Evolutionary conservation across 176 grass and related monocot species (phyloP), one percentile per base, ranked within the genome.

Genomic region (Guadua angustifolia): DNA sequence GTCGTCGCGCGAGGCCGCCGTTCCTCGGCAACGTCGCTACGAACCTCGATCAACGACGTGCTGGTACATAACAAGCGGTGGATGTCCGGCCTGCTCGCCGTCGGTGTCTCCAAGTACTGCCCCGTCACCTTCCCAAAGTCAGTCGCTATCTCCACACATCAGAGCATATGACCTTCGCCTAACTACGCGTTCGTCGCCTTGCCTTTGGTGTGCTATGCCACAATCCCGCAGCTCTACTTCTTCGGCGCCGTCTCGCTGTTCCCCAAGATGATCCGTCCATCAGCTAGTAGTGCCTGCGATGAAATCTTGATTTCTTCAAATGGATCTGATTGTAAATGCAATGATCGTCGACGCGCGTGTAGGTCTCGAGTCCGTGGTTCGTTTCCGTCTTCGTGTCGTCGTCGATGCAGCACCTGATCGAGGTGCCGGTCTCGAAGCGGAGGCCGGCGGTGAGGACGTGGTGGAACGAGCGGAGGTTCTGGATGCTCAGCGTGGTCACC

Each of bases 51-150:
- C 44, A 89, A 86, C 45, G 91, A 93, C 55, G 85, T 80, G 15
- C 79, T 97, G 13, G 85, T 90, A 42, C 94, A 97, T 71, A 85
- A 84, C 62, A 93, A 87, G 89, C 86, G 89, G 51, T 97, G 89
- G 94, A 72, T 71, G 46, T 14, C 89, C 6, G 94, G 91, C 56
- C 19, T 93, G 73, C 83, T 97, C 25, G 57, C 82, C 80, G 87
- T 88, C 63, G 89, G 73, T 43, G 47, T 93, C 55, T 93, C 94
- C 72, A 69, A 9, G 11, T 55, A 89, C 63, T 86, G 82, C 62
- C 91, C 94, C 4, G 82, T 97, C 39, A 32, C 36, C 11, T 91
- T 60, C 58, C 78, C 64, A 18, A 7, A 53, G 42, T 49, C 80
- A 14, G 26, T 56, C 63, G 47, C 52, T 19, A 52, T 85, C 25